Conservation (phyloP, 768 basidiomycete species). For the Leccinum boreale region DNA sequence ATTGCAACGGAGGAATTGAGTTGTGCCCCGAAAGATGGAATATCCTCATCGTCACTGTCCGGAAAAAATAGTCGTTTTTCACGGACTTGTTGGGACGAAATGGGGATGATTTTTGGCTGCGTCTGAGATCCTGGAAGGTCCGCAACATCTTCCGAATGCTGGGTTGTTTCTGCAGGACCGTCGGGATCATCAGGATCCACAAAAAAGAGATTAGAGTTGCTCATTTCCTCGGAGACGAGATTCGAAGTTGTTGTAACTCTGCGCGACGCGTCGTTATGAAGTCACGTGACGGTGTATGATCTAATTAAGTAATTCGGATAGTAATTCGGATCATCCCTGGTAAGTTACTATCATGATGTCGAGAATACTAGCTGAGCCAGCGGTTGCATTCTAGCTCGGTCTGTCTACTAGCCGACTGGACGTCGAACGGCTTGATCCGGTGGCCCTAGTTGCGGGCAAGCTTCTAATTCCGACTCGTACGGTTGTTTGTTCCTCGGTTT, state of each 20-base stretch:
- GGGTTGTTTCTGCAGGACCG: not conserved
- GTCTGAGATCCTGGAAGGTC: not conserved
- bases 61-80: constrained; percentile 39
- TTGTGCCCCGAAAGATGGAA: constrained; percentile 12
- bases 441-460: too few species aligned
- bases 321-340: too few species aligned
- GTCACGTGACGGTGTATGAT: not conserved
- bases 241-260: not conserved
- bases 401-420: too few species aligned
- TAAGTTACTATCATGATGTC: too few species aligned
- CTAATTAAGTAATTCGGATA: not conserved
- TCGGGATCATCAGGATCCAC: constrained; percentile 54
- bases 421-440: too few species aligned
- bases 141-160: constrained; percentile 7
- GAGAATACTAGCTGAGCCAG: too few species aligned
- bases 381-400: too few species aligned
- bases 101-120: not conserved
- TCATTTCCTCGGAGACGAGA: constrained; percentile 12
- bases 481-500: too few species aligned
- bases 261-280: not conserved
- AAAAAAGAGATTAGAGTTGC: constrained; percentile 46
- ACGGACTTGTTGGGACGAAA: constrained; percentile 12
- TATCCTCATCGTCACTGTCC: constrained; percentile 45
- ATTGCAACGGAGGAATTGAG: not conserved
- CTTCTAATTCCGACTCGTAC: too few species aligned